These are phyloP conservation scores for Candida incommunis DNA, from an alignment of 805 yeast genomes.

Conservation along the genomic window DNA sequence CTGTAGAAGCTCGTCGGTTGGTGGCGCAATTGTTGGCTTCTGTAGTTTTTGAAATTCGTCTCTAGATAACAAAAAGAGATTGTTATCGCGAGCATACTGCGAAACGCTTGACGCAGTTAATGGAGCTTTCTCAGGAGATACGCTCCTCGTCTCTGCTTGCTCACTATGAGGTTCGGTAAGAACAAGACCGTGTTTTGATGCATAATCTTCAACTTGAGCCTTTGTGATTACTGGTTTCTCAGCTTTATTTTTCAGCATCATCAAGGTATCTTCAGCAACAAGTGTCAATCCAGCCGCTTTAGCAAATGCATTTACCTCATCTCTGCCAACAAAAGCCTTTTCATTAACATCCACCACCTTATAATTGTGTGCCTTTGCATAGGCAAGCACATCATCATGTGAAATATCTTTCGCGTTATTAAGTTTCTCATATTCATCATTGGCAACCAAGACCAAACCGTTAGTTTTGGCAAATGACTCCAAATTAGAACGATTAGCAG, in stretches of 20 bases:
- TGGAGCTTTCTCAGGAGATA: neutral
- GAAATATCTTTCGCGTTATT: neutral
- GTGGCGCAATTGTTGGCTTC: neutral
- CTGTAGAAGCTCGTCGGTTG: neutral
- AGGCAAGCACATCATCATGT: neutral
- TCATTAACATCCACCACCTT: conserved; percentile 3
- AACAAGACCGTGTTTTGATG: neutral
- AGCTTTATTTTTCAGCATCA: neutral
- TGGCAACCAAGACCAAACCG: neutral
- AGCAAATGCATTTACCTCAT: conserved; percentile 2
- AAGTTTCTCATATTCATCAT: neutral
- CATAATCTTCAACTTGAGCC: neutral
- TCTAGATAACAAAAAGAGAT: neutral
- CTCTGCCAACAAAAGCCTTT: conserved; percentile 2
- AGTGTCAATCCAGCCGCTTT: neutral
- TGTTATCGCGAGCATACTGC: conserved; percentile 1
- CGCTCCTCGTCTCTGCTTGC: neutral
- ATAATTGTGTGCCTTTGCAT: conserved; percentile 2
- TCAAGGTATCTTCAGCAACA: conserved; percentile 21
- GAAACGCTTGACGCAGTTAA: neutral
- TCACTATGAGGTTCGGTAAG: neutral
- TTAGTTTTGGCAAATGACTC: neutral
- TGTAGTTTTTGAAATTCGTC: conserved; percentile 2
- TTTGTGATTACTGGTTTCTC: neutral
- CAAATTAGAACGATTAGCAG: neutral